Evolutionary conservation across 2,329 filamentous ascomycete species (phyloP), one percentile per base, ranked within the genome.

Genomic region (Immersiporthe knoxdaviesiana): DNA sequence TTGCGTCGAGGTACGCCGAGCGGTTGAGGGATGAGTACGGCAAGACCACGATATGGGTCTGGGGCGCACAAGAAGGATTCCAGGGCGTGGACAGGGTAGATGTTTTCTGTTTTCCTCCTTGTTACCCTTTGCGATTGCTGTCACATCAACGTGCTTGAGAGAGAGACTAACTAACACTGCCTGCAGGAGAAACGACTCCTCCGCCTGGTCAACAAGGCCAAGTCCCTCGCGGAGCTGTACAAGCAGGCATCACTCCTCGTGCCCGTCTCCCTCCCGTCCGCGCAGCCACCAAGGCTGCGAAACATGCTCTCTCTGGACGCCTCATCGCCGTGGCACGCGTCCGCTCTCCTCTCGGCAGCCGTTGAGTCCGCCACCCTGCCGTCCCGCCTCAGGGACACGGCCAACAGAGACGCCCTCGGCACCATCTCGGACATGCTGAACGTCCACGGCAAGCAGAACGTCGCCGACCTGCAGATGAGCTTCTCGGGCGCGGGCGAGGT

Each of bases 1-100:
- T 95, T 77, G 86, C 90, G 8, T 83, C 89, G 3, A 85, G 86
- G 69, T 95, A 94, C 76, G 78, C 93, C 35, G 91, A 98, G 77
- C 85, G 90, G 39, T 80, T 99, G 68, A 84, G 92, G 71, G 96
- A 99, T 77, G 96, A 99, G 78, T 95, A 94, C 77, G 93, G 93
- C 39, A 98, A 97, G 81, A 88, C 90, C 44, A 89, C 89, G 64
- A 88, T 97, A 41, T 97, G 93, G 92, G 87, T 94, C 16, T 98
- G 94, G 91, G 94, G 91, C 0, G 78, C 94, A 30, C 91, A 97
- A 78, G 89, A 91, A 68, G 81, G 81, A 1, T 82, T 84, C 54
- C 82, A 79, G 63, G 85, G 82, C 58, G 81, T 84, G 39, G 79
- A 85, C 52, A 83, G 88, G 75, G 88, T 90, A 77, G n/a, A 78